A percentile compares a stretch with the other conserved stretches of the same genome.
phyloP scores from a whole-genome alignment of 257 asterid species.

The Thymus mandschuricus region DNA sequence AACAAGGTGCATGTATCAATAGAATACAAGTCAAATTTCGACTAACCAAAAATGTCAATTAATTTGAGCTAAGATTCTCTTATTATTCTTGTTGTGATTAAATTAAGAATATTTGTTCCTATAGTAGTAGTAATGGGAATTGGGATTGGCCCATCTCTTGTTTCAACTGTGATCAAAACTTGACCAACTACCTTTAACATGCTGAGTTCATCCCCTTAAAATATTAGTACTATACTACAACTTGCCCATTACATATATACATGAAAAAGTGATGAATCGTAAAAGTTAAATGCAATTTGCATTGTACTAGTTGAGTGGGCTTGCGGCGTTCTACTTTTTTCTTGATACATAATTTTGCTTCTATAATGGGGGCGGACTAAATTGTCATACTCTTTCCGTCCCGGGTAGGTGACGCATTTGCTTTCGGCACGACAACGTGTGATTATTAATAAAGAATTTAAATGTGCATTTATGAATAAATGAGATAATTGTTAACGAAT shows the following conservation, averaged over 20 bases:
- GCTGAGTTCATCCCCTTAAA: slow-evolving; percentile 8
- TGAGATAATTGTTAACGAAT: too few relatives aligned
- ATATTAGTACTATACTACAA: not conserved
- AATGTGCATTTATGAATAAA: too few relatives aligned
- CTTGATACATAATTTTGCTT: not conserved
- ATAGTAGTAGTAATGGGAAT: too few relatives aligned
- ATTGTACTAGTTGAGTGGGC: not conserved
- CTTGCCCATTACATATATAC: not conserved
- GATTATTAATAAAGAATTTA: too few relatives aligned
- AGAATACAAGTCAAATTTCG: not conserved
- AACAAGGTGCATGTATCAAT: not conserved
- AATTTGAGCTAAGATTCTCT: not conserved
- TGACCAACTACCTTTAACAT: slow-evolving; percentile 16
- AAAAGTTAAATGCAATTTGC: slow-evolving; percentile 18
- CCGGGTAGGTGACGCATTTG: too few relatives aligned
- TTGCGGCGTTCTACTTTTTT: not conserved
- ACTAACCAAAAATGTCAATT: too few relatives aligned
- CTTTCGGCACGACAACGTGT: too few relatives aligned
- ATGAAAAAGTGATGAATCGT: not conserved
- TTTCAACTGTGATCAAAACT: slow-evolving; percentile 18
- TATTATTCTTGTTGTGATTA: not conserved
- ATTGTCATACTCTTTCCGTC: not conserved
- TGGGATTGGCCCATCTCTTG: not conserved
- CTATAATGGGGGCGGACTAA: not conserved
- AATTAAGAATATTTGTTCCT: not conserved